A percentile compares a stretch with the other conserved stretches of the same genome.
These are phyloP conservation scores for Phtheirospermum japonicum DNA, from an alignment of 257 asterid genomes.

Conservation along the genomic window DNA sequence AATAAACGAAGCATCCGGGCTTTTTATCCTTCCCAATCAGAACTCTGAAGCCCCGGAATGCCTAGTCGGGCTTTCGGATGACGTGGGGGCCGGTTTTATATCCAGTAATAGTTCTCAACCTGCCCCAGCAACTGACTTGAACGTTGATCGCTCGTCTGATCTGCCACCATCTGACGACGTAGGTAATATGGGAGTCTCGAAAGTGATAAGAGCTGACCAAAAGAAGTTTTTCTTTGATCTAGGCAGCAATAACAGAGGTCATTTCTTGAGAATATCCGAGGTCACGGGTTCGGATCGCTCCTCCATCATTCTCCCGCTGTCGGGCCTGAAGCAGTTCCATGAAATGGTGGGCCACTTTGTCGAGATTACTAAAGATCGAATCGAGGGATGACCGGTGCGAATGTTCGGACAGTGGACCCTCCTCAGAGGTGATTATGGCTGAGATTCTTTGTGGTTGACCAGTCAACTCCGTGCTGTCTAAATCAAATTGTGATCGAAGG, in stretches of 20 bases:
- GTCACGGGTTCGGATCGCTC: slow-evolving; percentile 95
- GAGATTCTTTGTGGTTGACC: slow-evolving; percentile 30
- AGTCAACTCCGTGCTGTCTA: slow-evolving; percentile 24
- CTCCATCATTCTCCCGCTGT: slow-evolving; percentile 90
- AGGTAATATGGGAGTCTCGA: slow-evolving; percentile 75
- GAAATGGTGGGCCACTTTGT: slow-evolving; percentile 97
- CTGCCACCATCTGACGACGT: slow-evolving; percentile 71
- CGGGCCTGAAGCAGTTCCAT: slow-evolving; percentile 86
- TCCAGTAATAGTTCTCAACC: slow-evolving; percentile 84
- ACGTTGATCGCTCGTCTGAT: slow-evolving; percentile 61
- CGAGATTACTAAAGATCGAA: slow-evolving; percentile 83
- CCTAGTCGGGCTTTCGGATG: slow-evolving; percentile 89
- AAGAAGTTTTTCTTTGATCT: slow-evolving; percentile 97
- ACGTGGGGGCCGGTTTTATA: slow-evolving; percentile 97
- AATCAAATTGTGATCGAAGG: slow-evolving; percentile 21
- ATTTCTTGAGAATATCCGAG: slow-evolving; percentile 93
- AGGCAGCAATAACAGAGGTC: slow-evolving; percentile 95
- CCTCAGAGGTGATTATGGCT: slow-evolving; percentile 61
- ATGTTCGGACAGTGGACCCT: slow-evolving; percentile 84
- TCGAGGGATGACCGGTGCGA: slow-evolving; percentile 81
- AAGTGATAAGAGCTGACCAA: slow-evolving; percentile 93
- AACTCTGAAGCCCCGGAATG: slow-evolving; percentile 68
- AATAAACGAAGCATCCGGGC: slow-evolving; percentile 81
- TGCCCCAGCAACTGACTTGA: slow-evolving; percentile 56
- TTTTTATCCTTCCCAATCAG: slow-evolving; percentile 65